Evolutionary conservation across 257 asterid species (phyloP), one percentile per base, ranked within the genome.

Genomic region (Leonotis leonurus): DNA sequence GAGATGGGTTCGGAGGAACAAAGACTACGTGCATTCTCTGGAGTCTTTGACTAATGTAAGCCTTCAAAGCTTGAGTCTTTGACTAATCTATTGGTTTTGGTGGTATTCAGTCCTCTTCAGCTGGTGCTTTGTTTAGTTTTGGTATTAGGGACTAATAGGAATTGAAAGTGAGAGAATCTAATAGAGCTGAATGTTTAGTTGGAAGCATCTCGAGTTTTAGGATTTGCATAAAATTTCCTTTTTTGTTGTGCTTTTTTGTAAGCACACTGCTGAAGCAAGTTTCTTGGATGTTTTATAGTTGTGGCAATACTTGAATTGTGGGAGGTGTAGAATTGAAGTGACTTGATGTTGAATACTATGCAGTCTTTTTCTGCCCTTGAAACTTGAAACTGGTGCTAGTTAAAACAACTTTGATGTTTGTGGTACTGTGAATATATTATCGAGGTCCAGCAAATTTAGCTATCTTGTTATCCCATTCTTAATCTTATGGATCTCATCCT

Each of bases 21-120:
- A 64, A 54, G 97, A 89, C 27, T 89, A 84, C 48, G 85, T 89
- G 26, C 92, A 84, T 63, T 87, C 96, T n/a, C 70, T 92, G 67
- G 94, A 90, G 70, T 84, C 95, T 60, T 71, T 92, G 56, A 91
- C 95, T 69, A 92, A 81, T 75, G 98, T 90, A 85, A 77, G 96
- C 73, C 65, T 51, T 55, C 67, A 18, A 29, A 8, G 14, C 56
- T 60, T 33, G 16, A 17, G 33, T 44, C 36, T 37, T 16, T 13
- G 32, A 62, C 32, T 53, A 39, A 4, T 49, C 32, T 11, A 21
- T 22, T 10, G 4, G 10, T 22, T 22, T 1, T 2, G 12, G 20
- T 24, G 9, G 32, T 41, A 20, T 10, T 62, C 16, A 3, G 37
- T 50, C 36, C 8, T 49, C n/a, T 33, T 4, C 10, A 29, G 27